Conservation (phyloP, 495 filamentous ascomycete species). For the Hypoxylon lienhwacheense region DNA sequence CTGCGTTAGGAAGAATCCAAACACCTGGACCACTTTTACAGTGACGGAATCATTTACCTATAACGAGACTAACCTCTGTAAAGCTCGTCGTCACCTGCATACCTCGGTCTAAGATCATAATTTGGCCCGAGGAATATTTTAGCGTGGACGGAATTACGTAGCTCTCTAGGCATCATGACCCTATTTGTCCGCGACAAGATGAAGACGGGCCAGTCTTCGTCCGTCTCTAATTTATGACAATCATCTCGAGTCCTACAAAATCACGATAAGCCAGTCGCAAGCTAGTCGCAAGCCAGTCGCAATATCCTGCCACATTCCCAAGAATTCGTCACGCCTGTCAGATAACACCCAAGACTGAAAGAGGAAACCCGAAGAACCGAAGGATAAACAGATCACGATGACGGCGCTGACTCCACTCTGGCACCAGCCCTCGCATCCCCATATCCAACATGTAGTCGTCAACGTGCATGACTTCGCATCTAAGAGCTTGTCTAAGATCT, state of each 20-base stretch:
- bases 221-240: neutral
- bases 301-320: conserved; percentile 8
- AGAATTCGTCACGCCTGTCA: conserved; percentile 5
- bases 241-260: conserved; percentile 5
- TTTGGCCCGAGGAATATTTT: neutral
- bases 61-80: neutral
- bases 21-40: conserved; percentile 13
- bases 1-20: conserved; percentile 25
- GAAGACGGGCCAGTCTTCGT: conserved; percentile 5
- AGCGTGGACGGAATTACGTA: conserved; percentile 12
- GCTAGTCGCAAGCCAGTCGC: no score
- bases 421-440: conserved; percentile 56
- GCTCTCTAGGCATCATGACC: conserved; percentile 3
- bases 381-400: conserved; percentile 36
- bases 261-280: no score
- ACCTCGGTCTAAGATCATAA: conserved; percentile 16
- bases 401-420: conserved; percentile 55
- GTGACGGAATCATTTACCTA: neutral
- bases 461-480: conserved; percentile 57
- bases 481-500: conserved; percentile 62
- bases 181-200: conserved; percentile 23
- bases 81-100: conserved; percentile 7
- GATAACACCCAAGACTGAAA: conserved; percentile 7
- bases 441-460: conserved; percentile 54
- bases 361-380: conserved; percentile 7